A percentile compares a stretch with the other conserved stretches of the same genome.
These are phyloP conservation scores for Ottelia alismoides DNA, from an alignment of 106 monocot genomes.

Conservation along the genomic window DNA sequence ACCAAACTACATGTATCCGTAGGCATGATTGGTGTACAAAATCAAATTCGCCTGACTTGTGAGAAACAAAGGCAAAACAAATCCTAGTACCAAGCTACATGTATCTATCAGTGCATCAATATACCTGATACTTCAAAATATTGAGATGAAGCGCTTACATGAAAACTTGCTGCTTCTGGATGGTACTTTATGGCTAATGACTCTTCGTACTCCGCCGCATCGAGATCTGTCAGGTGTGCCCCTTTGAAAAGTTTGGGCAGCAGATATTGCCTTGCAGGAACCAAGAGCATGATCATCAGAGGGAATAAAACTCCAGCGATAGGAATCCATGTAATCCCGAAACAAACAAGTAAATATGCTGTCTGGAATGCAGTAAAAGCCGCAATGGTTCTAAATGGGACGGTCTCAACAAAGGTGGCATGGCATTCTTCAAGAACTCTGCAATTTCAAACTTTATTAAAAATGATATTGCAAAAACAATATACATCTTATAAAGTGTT, in stretches of 20 bases:
- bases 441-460: not conserved
- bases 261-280: slow-evolving; percentile 65
- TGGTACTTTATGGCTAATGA: slow-evolving; percentile 47
- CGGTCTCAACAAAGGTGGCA: slow-evolving; percentile 76
- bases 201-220: slow-evolving; percentile 82
- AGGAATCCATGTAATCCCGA: slow-evolving; percentile 78
- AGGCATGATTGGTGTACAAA: no score
- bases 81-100: not conserved
- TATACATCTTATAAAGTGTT: no score
- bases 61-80: no score
- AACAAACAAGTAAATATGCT: slow-evolving; percentile 47
- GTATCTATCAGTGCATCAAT: not conserved
- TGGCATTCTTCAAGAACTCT: slow-evolving; percentile 79
- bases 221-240: slow-evolving; percentile 60
- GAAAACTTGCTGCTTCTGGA: slow-evolving; percentile 22
- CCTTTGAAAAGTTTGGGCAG: slow-evolving; percentile 81
- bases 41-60: no score
- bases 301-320: slow-evolving; percentile 75
- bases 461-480: no score
- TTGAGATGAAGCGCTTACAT: no score
- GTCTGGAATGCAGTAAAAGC: slow-evolving; percentile 69
- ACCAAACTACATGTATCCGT: no score
- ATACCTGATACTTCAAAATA: not conserved
- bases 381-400: slow-evolving; percentile 68
- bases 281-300: slow-evolving; percentile 80